Evolutionary conservation across 768 basidiomycete species (phyloP).

Genomic region (Pilatotrama ljubarskyi): DNA sequence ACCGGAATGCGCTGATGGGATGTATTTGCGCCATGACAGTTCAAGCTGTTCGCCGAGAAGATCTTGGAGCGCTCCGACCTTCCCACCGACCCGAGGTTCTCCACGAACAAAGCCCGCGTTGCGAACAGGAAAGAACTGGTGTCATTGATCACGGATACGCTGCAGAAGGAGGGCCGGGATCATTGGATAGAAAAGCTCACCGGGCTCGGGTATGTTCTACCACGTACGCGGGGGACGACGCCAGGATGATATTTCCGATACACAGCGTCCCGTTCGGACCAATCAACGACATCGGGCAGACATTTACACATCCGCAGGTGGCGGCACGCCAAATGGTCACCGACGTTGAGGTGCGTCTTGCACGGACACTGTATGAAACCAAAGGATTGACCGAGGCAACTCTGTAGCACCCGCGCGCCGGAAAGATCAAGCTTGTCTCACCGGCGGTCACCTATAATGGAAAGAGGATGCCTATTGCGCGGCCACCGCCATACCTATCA

Average conservation of each 20-base stretch:
- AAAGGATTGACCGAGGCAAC: not conserved
- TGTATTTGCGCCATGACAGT: conserved; percentile 47
- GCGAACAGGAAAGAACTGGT: conserved; percentile 71
- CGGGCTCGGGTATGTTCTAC: conserved; percentile 71
- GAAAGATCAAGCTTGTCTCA: conserved; percentile 72
- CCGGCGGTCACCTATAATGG: conserved; percentile 85
- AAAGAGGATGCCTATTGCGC: conserved; percentile 66
- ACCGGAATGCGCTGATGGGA: not conserved
- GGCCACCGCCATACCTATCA: conserved; percentile 85
- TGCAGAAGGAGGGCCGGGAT: conserved; percentile 58
- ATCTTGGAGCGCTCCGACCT: conserved; percentile 66
- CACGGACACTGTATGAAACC: conserved; percentile 2
- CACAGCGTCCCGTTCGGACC: conserved; percentile 81
- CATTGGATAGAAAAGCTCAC: conserved; percentile 77
- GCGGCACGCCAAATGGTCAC: conserved; percentile 71
- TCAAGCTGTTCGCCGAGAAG: conserved; percentile 61
- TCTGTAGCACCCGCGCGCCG: conserved; percentile 38
- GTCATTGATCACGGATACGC: conserved; percentile 59
- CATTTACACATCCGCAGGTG: conserved; percentile 88
- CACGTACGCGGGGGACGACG: not conserved
- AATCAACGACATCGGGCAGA: conserved; percentile 88
- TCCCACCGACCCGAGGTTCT: conserved; percentile 59
- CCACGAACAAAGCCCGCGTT: conserved; percentile 75
- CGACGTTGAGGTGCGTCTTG: conserved; percentile 67
- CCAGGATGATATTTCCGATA: not conserved